phyloP scores from a whole-genome alignment of 768 basidiomycete genomes.

The Boletus pseudo-olivaceus region DNA sequence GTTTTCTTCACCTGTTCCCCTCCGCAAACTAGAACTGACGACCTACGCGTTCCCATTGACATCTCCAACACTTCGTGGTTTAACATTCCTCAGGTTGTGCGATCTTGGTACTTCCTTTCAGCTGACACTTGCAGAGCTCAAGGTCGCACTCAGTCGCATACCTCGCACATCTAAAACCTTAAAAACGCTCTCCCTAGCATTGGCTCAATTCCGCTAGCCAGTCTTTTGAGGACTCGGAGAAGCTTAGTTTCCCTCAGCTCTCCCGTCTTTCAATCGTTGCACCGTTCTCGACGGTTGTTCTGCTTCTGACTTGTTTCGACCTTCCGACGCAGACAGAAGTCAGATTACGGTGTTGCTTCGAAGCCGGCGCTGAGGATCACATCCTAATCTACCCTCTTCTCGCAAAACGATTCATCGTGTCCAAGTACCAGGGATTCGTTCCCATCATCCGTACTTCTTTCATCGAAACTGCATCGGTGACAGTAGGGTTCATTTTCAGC shows the following conservation, averaged over 20 bases:
- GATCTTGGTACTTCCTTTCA: constrained; percentile 25
- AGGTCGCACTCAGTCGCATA: too few relatives aligned
- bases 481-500: constrained; percentile 18
- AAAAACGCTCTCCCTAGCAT: constrained; percentile 32
- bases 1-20: constrained; percentile 27
- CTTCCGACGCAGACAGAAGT: constrained; percentile 13
- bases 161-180: too few relatives aligned
- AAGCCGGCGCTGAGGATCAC: constrained; percentile 2
- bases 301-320: constrained; percentile 8
- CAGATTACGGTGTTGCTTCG: constrained; percentile 16
- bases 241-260: constrained; percentile 6
- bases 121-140: constrained; percentile 30
- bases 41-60: constrained; percentile 36
- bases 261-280: constrained; percentile 15
- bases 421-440: too few relatives aligned
- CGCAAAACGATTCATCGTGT: constrained; percentile 11
- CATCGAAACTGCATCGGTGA: constrained; percentile 7
- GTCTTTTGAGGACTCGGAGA: neutral
- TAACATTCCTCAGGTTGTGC: constrained; percentile 38
- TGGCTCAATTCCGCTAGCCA: neutral
- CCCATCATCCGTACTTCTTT: constrained; percentile 13
- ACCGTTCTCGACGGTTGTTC: constrained; percentile 16
- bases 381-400: constrained; percentile 15
- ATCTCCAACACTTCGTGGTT: constrained; percentile 34
- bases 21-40: constrained; percentile 36